Percentiles rank a stretch among this genome's conserved stretches.
Evolutionary conservation across 2,329 filamentous ascomycete species (phyloP).

Genomic region (Emericellopsis atlantica): DNA sequence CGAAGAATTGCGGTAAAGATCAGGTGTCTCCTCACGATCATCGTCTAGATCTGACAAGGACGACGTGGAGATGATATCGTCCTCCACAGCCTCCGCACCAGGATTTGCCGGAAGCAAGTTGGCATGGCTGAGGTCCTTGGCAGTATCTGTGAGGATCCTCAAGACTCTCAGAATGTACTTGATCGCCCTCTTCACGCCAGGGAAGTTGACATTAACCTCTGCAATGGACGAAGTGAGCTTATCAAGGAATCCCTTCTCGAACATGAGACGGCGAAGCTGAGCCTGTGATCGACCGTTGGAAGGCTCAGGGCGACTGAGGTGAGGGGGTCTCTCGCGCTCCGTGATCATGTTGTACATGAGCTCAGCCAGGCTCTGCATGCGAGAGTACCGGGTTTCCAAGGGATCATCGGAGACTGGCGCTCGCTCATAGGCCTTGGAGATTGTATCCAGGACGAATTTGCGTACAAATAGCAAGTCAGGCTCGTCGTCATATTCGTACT

Average conservation of each 20-base stretch:
- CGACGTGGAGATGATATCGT: slow-evolving; percentile 77
- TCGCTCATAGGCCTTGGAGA: slow-evolving; percentile 84
- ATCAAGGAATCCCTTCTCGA: slow-evolving; percentile 89
- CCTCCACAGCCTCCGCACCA: slow-evolving; percentile 59
- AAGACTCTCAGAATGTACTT: slow-evolving; percentile 92
- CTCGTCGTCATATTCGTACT: slow-evolving; percentile 61
- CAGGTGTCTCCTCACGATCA: slow-evolving; percentile 85
- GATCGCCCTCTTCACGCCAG: slow-evolving; percentile 82
- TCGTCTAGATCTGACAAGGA: slow-evolving; percentile 83
- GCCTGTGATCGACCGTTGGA: slow-evolving; percentile 50
- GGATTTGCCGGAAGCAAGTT: slow-evolving; percentile 59
- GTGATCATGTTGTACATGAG: slow-evolving; percentile 88
- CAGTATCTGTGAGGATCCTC: slow-evolving; percentile 75
- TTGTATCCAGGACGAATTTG: slow-evolving; percentile 87
- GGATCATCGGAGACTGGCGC: slow-evolving; percentile 67
- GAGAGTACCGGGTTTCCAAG: slow-evolving; percentile 75
- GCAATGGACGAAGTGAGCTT: slow-evolving; percentile 85
- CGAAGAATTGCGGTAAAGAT: slow-evolving; percentile 92
- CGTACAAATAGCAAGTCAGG: slow-evolving; percentile 82
- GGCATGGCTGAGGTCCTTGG: slow-evolving; percentile 70
- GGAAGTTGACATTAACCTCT: slow-evolving; percentile 91
- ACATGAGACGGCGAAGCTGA: slow-evolving; percentile 90
- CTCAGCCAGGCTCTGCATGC: slow-evolving; percentile 77
- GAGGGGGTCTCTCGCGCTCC: slow-evolving; percentile 54
- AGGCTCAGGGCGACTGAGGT: slow-evolving; percentile 23